Conservation (phyloP, 495 filamentous ascomycete genomes). For the Penicillium argentinense region DNA sequence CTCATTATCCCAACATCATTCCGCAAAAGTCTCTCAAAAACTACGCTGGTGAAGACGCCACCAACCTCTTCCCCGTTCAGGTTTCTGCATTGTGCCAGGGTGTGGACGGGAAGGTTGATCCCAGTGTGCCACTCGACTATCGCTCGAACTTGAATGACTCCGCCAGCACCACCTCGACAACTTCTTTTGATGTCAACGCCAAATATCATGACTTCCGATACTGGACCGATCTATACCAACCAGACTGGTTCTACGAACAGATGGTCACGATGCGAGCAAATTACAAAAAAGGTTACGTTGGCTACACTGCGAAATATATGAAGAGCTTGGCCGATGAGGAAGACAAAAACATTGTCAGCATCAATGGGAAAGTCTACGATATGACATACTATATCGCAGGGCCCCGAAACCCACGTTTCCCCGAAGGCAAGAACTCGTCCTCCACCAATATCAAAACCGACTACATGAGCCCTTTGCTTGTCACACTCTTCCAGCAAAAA, state of each 20-base stretch:
- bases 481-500: constrained; percentile 72
- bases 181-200: constrained; percentile 66
- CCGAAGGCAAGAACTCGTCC: constrained; percentile 40
- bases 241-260: constrained; percentile 89
- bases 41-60: constrained; percentile 86
- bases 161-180: constrained; percentile 61
- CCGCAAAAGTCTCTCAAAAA: constrained; percentile 62
- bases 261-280: constrained; percentile 71
- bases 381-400: constrained; percentile 81
- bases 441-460: constrained; percentile 59
- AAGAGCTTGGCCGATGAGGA: constrained; percentile 61
- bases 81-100: constrained; percentile 91
- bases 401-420: constrained; percentile 63
- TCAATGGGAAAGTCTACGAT: constrained; percentile 84
- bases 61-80: constrained; percentile 87
- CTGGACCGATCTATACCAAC: constrained; percentile 75
- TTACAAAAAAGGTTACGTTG: constrained; percentile 87
- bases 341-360: constrained; percentile 68
- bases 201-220: constrained; percentile 92
- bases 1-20: constrained; percentile 81
- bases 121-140: constrained; percentile 78
- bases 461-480: constrained; percentile 79
- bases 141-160: constrained; percentile 68
- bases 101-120: constrained; percentile 61
- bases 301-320: constrained; percentile 79